Percentiles rank a stretch among this genome's conserved stretches.
Evolutionary conservation across 2,329 filamentous ascomycete species (phyloP).

Genomic region (Dactylella cylindrospora): DNA sequence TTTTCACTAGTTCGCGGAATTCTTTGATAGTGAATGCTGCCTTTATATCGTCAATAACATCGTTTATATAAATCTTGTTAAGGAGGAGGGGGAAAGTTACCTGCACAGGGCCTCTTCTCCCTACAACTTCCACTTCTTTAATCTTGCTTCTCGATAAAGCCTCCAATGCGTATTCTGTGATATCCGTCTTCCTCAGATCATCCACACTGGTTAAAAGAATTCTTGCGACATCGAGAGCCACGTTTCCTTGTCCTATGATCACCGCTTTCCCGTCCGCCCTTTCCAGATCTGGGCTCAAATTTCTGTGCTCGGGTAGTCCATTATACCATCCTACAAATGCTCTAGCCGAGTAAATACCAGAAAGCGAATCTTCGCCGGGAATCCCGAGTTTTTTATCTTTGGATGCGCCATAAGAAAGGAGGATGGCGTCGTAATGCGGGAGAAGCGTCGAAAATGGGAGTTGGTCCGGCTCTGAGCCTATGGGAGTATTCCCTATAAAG

Average conservation of each 20-base stretch:
- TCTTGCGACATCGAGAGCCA: slow-evolving; percentile 88
- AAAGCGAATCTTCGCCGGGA: slow-evolving; percentile 71
- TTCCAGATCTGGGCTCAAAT: slow-evolving; percentile 71
- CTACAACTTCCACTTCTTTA: slow-evolving; percentile 80
- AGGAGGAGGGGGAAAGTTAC: slow-evolving; percentile 53
- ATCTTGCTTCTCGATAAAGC: slow-evolving; percentile 71
- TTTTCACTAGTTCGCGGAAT: slow-evolving; percentile 78
- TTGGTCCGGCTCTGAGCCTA: slow-evolving; percentile 61
- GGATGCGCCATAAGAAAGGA: slow-evolving; percentile 90
- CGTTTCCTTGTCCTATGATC: slow-evolving; percentile 92
- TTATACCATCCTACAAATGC: slow-evolving; percentile 99
- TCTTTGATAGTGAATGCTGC: slow-evolving; percentile 96
- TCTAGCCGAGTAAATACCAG: slow-evolving; percentile 80
- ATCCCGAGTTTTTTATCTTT: slow-evolving; percentile 77
- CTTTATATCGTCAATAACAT: slow-evolving; percentile 48
- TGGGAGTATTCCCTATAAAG: slow-evolving; percentile 84
- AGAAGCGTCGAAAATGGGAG: slow-evolving; percentile 70
- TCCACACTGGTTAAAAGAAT: slow-evolving; percentile 78
- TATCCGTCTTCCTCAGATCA: slow-evolving; percentile 77
- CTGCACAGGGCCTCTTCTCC: slow-evolving; percentile 84
- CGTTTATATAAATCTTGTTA: slow-evolving; percentile 45
- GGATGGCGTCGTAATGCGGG: slow-evolving; percentile 84
- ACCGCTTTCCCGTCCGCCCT: slow-evolving; percentile 73
- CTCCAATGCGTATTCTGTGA: slow-evolving; percentile 79
- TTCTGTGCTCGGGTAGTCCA: slow-evolving; percentile 78